Evolutionary conservation across 495 filamentous ascomycete genomes (phyloP), one percentile per base, ranked within the genome.

Genomic region (Emericellopsis terricola): DNA sequence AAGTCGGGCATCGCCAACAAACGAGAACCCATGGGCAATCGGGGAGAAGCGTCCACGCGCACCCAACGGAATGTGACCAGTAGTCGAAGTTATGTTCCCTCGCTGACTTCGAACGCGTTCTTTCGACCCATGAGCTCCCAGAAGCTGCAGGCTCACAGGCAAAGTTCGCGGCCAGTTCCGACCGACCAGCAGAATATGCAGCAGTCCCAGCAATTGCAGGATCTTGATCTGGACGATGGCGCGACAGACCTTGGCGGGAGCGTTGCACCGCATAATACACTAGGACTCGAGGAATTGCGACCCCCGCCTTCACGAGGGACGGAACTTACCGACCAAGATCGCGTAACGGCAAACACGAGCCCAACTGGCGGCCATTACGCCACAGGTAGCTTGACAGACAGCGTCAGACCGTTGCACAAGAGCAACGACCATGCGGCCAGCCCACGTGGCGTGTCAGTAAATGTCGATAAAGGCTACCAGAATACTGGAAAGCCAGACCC

Each of bases 121-220:
- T 94, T 94, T 45, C 76, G 77, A 7, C 89, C 89, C 13, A 92
- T 97, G 89, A 94, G 85, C 56, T 91, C 84, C 15, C 86, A 94
- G 52, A 73, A 81, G 48, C 62, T 94, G 31, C 89, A 97, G 53
- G 86, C 84, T 33, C 91, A 96, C 50, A 64, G 89, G 47, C 74
- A 73, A 30, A 62, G 66, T 14, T 40, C 53, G 9, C 49, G 62
- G 21, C 55, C 60, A 7, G 35, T 16, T 17, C n/a, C 50, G 7
- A 53, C 53, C n/a, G n/a, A n/a, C n/a, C n/a, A n/a, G 9, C 47
- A 50, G 39, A 50, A 40, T 13, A 51, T 60, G 36, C 55, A 50
- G 31, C 41, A 56, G 38, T 30, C 46, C 2, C 35, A 35, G 31
- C 30, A 39, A 15, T 13, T 31, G 10, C 35, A 51, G 48, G 38